phyloP scores from a whole-genome alignment of 2,329 filamentous ascomycete genomes.

The Monosporascus sp. region DNA sequence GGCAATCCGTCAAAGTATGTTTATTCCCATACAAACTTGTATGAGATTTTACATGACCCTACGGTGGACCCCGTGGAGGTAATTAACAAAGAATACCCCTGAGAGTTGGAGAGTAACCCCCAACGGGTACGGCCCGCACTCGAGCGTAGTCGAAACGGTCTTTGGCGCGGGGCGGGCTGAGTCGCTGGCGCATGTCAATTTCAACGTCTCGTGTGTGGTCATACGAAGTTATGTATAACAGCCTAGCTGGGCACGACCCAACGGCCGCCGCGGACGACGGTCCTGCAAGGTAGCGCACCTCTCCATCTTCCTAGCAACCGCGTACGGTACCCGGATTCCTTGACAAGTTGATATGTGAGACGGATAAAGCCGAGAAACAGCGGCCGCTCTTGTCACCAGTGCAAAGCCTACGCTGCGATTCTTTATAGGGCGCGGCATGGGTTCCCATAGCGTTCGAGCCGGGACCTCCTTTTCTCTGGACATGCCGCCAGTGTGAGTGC shows the following conservation, averaged over 20 bases:
- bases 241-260: background rate
- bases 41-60: no score
- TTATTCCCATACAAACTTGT: no score
- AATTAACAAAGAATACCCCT: no score
- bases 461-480: no score
- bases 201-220: background rate
- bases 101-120: background rate
- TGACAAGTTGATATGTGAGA: background rate
- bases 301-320: background rate
- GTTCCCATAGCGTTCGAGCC: no score
- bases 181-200: background rate
- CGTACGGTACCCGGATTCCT: background rate
- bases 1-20: no score
- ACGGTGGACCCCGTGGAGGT: no score
- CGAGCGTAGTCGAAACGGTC: background rate
- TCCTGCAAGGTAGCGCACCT: background rate
- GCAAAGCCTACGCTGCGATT: background rate
- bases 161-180: background rate
- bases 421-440: background rate
- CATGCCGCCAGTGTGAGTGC: no score
- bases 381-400: background rate
- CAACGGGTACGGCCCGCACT: background rate
- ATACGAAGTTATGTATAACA: background rate
- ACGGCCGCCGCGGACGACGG: background rate
- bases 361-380: background rate